Evolutionary conservation across 2,329 filamentous ascomycete genomes (phyloP), one percentile per base, ranked within the genome.

Genomic region (Epichloe elymi): DNA sequence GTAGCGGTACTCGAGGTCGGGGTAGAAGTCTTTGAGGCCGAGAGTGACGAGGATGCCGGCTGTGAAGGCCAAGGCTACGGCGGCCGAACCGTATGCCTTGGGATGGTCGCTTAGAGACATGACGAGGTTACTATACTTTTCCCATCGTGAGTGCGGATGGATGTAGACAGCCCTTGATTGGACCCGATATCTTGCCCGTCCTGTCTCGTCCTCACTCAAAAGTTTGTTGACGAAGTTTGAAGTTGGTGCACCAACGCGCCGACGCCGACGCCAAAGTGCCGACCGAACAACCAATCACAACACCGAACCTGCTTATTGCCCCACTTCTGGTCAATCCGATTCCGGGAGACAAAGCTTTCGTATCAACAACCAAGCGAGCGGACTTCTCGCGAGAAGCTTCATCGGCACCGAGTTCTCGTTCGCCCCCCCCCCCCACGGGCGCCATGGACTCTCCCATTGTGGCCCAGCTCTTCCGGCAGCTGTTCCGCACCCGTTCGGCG

Each of bases 361-460:
- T 36, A 26, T 7, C 41, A 15, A 33, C 42, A 15, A 33, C 26
- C 23, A 6, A 23, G 20, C 19, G 19, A 10, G 23, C 8, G 11
- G 48, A 8, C 36, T 15, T 46, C 19, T 19, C 19, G 19, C 19
- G 19, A 19, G 19, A 51, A 51, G 50, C 50, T 51, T 26, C 10
- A 14, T 7, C 10, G 11, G n/a, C 23, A n/a, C 20, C 20, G 10
- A 15, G n/a, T 33, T 33, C 26, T 40, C 35, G 15, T 38, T n/a
- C n/a, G n/a, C n/a, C n/a, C n/a, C n/a, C n/a, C n/a, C 14, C n/a
- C 5, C 26, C 5, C 36, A n/a, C 15, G 48, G 43, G 47, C 48
- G 57, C 57, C 58, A 95, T 95, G 89, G 89, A 95, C 70, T 90
- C 87, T 17, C 84, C 85, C 53, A 73, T 87, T 55, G 76, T 89